Conservation (phyloP, 2,329 filamentous ascomycete genomes). For the Metarhizium humberi region DNA sequence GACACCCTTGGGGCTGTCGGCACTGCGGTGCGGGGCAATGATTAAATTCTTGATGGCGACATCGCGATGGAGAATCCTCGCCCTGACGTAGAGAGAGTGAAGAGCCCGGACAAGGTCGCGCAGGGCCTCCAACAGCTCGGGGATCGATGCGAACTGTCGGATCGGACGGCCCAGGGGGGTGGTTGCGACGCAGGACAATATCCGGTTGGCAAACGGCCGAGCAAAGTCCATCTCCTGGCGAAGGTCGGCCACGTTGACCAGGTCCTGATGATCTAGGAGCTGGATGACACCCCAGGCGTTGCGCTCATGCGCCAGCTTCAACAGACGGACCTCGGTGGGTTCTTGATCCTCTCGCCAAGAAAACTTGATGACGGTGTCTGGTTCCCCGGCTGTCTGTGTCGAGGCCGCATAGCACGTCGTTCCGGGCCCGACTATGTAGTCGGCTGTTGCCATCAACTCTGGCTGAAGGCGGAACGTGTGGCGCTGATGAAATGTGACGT, state of each 20-base stretch:
- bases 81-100: not conserved
- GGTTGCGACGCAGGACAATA: not conserved
- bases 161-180: not conserved
- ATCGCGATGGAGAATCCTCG: not conserved
- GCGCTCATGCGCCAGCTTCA: no score
- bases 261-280: no score
- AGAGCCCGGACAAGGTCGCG: not conserved
- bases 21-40: not conserved
- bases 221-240: no score
- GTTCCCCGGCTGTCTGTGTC: no score
- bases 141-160: not conserved
- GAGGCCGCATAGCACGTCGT: no score
- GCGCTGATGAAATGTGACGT: not conserved
- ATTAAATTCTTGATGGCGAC: not conserved
- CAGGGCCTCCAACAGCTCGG: not conserved
- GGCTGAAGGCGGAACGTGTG: not conserved
- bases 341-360: no score
- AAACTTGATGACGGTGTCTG: no score
- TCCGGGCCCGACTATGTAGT: no score
- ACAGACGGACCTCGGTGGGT: no score
- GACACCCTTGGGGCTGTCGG: not conserved
- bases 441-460: not conserved
- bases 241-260: no score
- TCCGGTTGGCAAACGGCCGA: not conserved
- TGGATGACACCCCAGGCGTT: no score